These are phyloP conservation scores for Berkeleyomyces rouxiae DNA, from an alignment of 2,329 filamentous ascomycete species.

Conservation along the genomic window DNA sequence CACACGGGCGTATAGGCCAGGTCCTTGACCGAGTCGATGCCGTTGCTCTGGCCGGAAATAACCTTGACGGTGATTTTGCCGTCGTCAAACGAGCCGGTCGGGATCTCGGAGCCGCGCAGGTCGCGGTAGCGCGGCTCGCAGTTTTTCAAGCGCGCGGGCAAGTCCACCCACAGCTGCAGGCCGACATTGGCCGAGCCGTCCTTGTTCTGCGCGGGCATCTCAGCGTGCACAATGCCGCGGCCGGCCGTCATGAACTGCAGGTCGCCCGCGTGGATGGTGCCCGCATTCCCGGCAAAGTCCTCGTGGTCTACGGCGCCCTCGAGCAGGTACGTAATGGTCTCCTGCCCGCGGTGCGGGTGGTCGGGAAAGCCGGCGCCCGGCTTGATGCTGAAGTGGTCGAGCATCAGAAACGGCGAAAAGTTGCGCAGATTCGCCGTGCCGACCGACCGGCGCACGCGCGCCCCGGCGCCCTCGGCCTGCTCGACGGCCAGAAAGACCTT, in stretches of 20 bases:
- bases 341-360: constrained; percentile 68
- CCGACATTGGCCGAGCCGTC: constrained; percentile 69
- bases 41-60: constrained; percentile 72
- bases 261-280: constrained; percentile 74
- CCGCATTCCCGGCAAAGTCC: constrained; percentile 74
- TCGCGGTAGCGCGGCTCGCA: constrained; percentile 91
- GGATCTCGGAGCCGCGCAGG: constrained; percentile 63
- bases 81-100: constrained; percentile 50
- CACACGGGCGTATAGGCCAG: constrained; percentile 95
- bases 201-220: constrained; percentile 71
- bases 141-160: constrained; percentile 63
- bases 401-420: constrained; percentile 88
- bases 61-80: constrained; percentile 70
- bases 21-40: constrained; percentile 74
- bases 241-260: constrained; percentile 97
- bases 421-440: constrained; percentile 70
- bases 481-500: constrained; percentile 73
- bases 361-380: constrained; percentile 81
- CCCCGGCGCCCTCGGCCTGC: constrained; percentile 76
- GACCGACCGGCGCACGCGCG: constrained; percentile 71
- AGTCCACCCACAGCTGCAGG: constrained; percentile 89
- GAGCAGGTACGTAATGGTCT: constrained; percentile 81
- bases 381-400: constrained; percentile 75
- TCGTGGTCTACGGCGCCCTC: constrained; percentile 76
- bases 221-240: constrained; percentile 78